Evolutionary conservation across 2,329 filamentous ascomycete species (phyloP).

Genomic region (Fusarium verticillioides): DNA sequence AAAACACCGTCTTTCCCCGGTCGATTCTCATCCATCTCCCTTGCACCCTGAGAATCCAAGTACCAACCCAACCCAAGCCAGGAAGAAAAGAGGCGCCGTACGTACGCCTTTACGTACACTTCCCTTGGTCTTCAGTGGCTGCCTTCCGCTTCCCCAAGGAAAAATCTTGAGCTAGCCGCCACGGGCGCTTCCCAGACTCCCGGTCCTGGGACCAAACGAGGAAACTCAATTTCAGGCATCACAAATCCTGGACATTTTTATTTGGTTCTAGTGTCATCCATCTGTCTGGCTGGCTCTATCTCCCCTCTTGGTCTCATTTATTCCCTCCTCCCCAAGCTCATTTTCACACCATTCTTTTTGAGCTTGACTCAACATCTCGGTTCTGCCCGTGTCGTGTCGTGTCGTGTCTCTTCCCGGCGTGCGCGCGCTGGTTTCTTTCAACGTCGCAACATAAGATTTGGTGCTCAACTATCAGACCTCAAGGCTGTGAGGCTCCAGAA

Average conservation of each 20-base stretch:
- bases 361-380: slow-evolving; percentile 20
- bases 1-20: slow-evolving; percentile 20
- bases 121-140: slow-evolving; percentile 7
- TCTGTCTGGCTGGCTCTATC: slow-evolving; percentile 13
- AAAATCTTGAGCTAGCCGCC: slow-evolving; percentile 39
- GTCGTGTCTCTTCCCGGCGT: slow-evolving; percentile 13
- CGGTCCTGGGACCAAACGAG: slow-evolving; percentile 36
- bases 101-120: background rate
- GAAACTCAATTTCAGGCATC: slow-evolving; percentile 45
- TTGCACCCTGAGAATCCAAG: background rate
- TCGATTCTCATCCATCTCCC: background rate
- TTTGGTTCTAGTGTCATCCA: slow-evolving; percentile 30
- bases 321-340: slow-evolving; percentile 17
- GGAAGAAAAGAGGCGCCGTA: slow-evolving; percentile 14
- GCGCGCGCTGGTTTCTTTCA: slow-evolving; percentile 10
- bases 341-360: slow-evolving; percentile 17
- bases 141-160: slow-evolving; percentile 37
- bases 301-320: slow-evolving; percentile 22
- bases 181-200: slow-evolving; percentile 44
- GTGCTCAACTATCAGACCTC: slow-evolving; percentile 12
- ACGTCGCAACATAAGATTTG: slow-evolving; percentile 15
- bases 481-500: slow-evolving; percentile 10
- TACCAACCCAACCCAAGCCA: background rate
- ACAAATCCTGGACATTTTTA: slow-evolving; percentile 29
- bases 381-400: slow-evolving; percentile 12